Evolutionary conservation across 176 grass and related monocot genomes (phyloP), one percentile per base, ranked within the genome.

Genomic region (Musa beccarii): DNA sequence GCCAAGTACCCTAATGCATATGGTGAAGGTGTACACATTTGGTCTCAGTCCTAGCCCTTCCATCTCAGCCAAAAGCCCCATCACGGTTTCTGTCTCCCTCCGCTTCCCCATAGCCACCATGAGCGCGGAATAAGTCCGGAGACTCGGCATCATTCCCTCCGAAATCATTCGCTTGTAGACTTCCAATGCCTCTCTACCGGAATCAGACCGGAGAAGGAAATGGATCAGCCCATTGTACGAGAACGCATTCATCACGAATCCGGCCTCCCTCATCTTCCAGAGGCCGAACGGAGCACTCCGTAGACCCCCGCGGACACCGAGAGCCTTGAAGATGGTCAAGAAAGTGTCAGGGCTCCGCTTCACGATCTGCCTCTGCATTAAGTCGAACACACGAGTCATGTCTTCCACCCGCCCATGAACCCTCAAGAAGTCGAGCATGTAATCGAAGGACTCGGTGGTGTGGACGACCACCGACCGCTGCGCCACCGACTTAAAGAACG

Each of bases 21-120:
- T 98, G 79, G 90, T 98, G 76, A 90, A 98, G 52, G 90, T 98
- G 51, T 93, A 98, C 55, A 93, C 94, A 65, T 98, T 98, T 5
- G 90, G 94, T 72, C 74, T 93, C 78, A 93, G 77, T 0, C 88
- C 90, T 1, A 82, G 81, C 59, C 74, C 77, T 79, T 91, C 84
- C 94, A 98, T 93, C 73, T 98, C 88, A 1, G 22, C 66, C 72
- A 98, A 28, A 75, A 98, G 72, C 63, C 80, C 79, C 67, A 98
- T 51, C 19, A 89, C 94, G 16, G 80, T 85, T 59, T 89, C 66
- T 0, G 75, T 82, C 49, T 91, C 88, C 63, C 82, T 97, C 81
- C 76, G 86, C 80, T 93, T 98, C 68, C 90, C 94, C 6, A 93
- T 80, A 1, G 88, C 81, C 59, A 90, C 76, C 86, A 98, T 89